Percentiles rank a stretch among this genome's conserved stretches.
These are phyloP conservation scores for Emmonsia crescens DNA, from an alignment of 2,329 filamentous ascomycete genomes.

Conservation along the genomic window DNA sequence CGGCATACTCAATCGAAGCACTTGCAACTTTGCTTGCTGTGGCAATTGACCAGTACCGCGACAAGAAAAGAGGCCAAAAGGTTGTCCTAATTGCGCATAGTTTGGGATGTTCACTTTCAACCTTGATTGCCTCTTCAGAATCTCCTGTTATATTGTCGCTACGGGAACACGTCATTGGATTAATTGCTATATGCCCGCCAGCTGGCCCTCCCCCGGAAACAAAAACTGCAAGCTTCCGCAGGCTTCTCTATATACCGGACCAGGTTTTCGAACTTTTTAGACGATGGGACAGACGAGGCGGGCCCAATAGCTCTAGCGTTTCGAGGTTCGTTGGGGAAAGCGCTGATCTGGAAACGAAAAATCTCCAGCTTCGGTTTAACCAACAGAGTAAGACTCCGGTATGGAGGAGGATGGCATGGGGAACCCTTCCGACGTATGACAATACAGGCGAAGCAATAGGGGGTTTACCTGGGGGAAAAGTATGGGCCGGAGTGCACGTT, in stretches of 20 bases:
- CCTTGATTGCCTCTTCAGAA: slow-evolving; percentile 54
- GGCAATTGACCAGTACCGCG: slow-evolving; percentile 63
- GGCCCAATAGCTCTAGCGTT: slow-evolving; percentile 66
- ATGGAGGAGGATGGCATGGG: slow-evolving; percentile 70
- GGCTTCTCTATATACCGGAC: slow-evolving; percentile 55
- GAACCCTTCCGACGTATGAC: slow-evolving; percentile 53
- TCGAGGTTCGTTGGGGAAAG: slow-evolving; percentile 51
- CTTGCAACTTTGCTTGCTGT: slow-evolving; percentile 63
- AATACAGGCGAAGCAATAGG: slow-evolving; percentile 42
- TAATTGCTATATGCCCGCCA: slow-evolving; percentile 73
- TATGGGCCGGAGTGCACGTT: slow-evolving; percentile 61
- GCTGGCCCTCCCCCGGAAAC: slow-evolving; percentile 51
- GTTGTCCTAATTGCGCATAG: slow-evolving; percentile 80
- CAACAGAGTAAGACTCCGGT: slow-evolving; percentile 71
- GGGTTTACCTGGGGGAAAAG: slow-evolving; percentile 56
- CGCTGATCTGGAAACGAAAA: slow-evolving; percentile 32
- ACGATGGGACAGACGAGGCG: slow-evolving; percentile 67
- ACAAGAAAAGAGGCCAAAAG: slow-evolving; percentile 53
- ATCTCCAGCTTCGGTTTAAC: slow-evolving; percentile 47
- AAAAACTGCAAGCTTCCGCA: slow-evolving; percentile 42
- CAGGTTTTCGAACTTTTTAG: slow-evolving; percentile 65
- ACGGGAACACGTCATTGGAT: slow-evolving; percentile 56
- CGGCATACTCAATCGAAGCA: slow-evolving; percentile 68
- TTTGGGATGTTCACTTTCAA: slow-evolving; percentile 72
- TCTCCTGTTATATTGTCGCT: slow-evolving; percentile 44